These are phyloP conservation scores for Suhomyces panamericanus DNA, from an alignment of 1,139 yeast species.

Conservation along the genomic window DNA sequence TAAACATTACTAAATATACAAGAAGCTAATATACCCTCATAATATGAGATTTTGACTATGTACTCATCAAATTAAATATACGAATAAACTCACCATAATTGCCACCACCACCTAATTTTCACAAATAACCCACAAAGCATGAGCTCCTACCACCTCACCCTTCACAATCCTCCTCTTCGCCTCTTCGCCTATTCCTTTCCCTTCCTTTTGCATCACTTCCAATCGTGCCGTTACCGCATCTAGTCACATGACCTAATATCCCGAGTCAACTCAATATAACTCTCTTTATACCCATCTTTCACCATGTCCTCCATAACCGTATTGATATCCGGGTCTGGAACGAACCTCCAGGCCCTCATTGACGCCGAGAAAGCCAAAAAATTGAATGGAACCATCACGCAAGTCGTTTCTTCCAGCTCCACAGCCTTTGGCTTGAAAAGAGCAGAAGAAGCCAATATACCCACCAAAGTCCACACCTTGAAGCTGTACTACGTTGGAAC, in stretches of 20 bases:
- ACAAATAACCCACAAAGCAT: too few relatives aligned
- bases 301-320: conserved; percentile 51
- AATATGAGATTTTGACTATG: too few relatives aligned
- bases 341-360: conserved; percentile 89
- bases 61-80: too few relatives aligned
- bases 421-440: conserved; percentile 83
- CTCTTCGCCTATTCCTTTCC: too few relatives aligned
- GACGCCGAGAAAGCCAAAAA: conserved; percentile 58
- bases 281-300: background rate
- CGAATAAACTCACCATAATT: too few relatives aligned
- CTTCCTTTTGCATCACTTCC: too few relatives aligned
- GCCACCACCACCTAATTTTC: too few relatives aligned
- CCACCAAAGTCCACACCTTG: conserved; percentile 68
- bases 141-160: too few relatives aligned
- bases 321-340: conserved; percentile 90
- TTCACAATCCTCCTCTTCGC: too few relatives aligned
- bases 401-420: conserved; percentile 81
- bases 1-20: too few relatives aligned
- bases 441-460: conserved; percentile 67
- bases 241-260: conserved; percentile 6
- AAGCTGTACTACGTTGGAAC: conserved; percentile 74
- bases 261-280: conserved; percentile 6
- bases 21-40: too few relatives aligned
- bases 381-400: conserved; percentile 57
- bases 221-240: too few relatives aligned